phyloP scores from a whole-genome alignment of 1,139 yeast species.

The Geotrichum aggregatum region DNA sequence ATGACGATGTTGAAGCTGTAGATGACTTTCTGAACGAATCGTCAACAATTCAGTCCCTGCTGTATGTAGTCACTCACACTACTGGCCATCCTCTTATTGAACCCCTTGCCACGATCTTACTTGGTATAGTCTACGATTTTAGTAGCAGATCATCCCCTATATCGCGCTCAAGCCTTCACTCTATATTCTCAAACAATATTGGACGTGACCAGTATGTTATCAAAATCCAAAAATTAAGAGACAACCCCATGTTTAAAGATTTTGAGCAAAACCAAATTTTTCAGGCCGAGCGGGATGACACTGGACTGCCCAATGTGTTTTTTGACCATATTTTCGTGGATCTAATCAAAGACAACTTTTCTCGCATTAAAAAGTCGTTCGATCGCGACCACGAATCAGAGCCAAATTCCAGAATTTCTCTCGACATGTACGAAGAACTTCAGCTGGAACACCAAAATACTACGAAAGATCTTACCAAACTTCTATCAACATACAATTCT shows the following conservation, averaged over 20 bases:
- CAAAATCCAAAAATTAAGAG: constrained; percentile 68
- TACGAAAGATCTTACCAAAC: constrained; percentile 36
- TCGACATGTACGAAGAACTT: constrained; percentile 64
- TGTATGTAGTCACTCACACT: constrained; percentile 63
- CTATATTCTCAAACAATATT: constrained; percentile 59
- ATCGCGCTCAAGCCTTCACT: constrained; percentile 58
- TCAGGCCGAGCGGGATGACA: constrained; percentile 57
- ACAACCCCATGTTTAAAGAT: constrained; percentile 51
- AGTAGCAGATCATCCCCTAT: constrained; percentile 69
- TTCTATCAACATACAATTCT: constrained; percentile 24
- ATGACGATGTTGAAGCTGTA: constrained; percentile 71
- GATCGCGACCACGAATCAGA: constrained; percentile 70
- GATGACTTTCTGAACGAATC: constrained; percentile 70
- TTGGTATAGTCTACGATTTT: constrained; percentile 82
- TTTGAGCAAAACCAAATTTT: constrained; percentile 48
- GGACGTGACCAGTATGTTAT: constrained; percentile 79
- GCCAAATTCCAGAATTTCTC: constrained; percentile 63
- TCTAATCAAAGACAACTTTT: constrained; percentile 64
- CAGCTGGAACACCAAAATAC: constrained; percentile 45
- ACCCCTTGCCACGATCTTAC: constrained; percentile 66
- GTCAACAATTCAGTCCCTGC: constrained; percentile 59
- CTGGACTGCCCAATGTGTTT: constrained; percentile 83
- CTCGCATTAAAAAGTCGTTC: constrained; percentile 65
- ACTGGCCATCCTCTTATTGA: constrained; percentile 60
- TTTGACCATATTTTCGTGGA: constrained; percentile 63